These are phyloP conservation scores for Fraxinus angustifolia DNA, from an alignment of 305 asterid genomes.

Conservation along the genomic window DNA sequence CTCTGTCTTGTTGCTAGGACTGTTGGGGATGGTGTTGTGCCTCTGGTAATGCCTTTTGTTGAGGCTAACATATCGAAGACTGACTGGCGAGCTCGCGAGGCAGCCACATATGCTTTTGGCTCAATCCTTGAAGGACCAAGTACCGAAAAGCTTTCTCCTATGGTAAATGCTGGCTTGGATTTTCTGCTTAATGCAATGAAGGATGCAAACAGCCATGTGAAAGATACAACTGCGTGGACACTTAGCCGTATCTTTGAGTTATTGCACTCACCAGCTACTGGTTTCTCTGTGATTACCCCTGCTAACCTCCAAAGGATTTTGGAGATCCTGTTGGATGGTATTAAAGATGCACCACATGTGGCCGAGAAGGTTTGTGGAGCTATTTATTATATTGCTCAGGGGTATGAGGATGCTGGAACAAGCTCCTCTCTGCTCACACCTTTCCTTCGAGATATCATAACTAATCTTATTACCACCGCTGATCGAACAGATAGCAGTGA, in stretches of 20 bases:
- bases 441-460: constrained; percentile 61
- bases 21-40: constrained; percentile 78
- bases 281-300: constrained; percentile 65
- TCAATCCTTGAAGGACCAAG: constrained; percentile 94
- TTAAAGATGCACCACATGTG: constrained; percentile 75
- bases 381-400: constrained; percentile 83
- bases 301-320: constrained; percentile 62
- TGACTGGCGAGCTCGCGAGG: constrained; percentile 89
- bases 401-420: constrained; percentile 79
- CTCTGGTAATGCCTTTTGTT: constrained; percentile 85
- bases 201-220: constrained; percentile 74
- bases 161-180: constrained; percentile 69
- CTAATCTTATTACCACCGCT: constrained; percentile 56
- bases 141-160: constrained; percentile 65
- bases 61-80: constrained; percentile 61
- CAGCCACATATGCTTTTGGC: constrained; percentile 89
- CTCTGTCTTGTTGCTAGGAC: constrained; percentile 82
- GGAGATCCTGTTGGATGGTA: constrained; percentile 55
- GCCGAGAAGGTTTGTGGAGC: constrained; percentile 95
- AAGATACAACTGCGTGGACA: constrained; percentile 97
- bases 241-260: constrained; percentile 89
- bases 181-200: constrained; percentile 74
- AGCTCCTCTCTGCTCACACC: constrained; percentile 74
- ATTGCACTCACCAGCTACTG: constrained; percentile 64
- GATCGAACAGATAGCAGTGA: constrained; percentile 71